Base-by-base conservation (phyloP, 1,139 yeast species). In the Nematodospora anomalae region DNA sequence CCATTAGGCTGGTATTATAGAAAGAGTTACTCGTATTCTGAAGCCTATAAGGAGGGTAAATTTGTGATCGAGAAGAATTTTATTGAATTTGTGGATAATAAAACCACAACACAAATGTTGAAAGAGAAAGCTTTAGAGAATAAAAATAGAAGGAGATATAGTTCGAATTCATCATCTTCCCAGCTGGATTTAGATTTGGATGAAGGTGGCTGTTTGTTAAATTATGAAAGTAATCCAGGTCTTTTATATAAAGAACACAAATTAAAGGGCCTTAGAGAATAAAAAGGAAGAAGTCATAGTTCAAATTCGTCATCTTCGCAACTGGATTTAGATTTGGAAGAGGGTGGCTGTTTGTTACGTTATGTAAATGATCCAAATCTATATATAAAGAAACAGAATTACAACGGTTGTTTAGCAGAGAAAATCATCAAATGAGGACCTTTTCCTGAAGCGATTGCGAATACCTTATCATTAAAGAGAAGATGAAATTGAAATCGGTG, bases 1-100 rank as follows among this genome's bases (percentile, higher is more conserved):
- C 67, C 68, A 32, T 61, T 87, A 24, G 96, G 96, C 7, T 87
- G 96, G 96, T 76, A 72, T 47, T 88, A 88, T 57, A 68, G 82
- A 43, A 75, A 72, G 50, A 75, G 92, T 9, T 77, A 67, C 43
- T 64, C 67, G 30, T 60, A 62, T 35, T 54, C 65, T 18, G 88
- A 87, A 58, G 64, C 68, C 42, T 87, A 87, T 57, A 87, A 88
- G 56, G 92, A 81, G 54, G 88, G 89, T 33, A 81, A 82, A 55
- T 86, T 65, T 56, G 90, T 86, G 32, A 78, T 87, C 53, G 95
- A 86, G 60, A 64, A 60, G 36, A 40, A 26, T 28, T 41, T 26
- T 29, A 45, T 57, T 18, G 48, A 49, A 36, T 41, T 50, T 23
- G 57, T 56, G 29, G 57, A 57, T 31, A 60, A 59, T 38, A 56